Evolutionary conservation across 2,329 filamentous ascomycete genomes (phyloP), one percentile per base, ranked within the genome.

Genomic region (Sclerotinia borealis): DNA sequence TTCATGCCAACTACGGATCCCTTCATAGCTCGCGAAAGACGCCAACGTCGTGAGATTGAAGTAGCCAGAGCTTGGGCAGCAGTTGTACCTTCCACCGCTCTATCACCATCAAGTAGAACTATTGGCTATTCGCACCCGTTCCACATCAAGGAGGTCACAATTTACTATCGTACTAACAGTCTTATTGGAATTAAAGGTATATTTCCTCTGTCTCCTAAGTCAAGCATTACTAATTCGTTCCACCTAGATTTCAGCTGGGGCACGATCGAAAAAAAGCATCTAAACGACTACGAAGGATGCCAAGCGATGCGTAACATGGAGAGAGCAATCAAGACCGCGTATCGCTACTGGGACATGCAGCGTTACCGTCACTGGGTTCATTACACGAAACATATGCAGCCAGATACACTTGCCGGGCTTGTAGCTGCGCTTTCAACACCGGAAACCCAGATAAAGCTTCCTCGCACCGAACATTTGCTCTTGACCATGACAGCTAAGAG

Each of bases 231-330:
- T 55, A 31, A 55, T 9, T 15, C 6, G 13, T 17, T 2, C 0
- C 8, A 31, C 7, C 47, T 13, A 55, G 37, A 55, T 1, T 29
- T 55, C 6, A 55, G 19, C 5, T 39, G 37, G 15, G 19, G 36
- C 25, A 55, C 4, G 36, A 55, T 55, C 6, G 27, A 39, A 25
- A 9, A n/a, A 15, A 15, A 29, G 1, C 15, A 29, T 11, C 51
- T 55, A 19, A 7, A 27, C 25, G 17, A 27, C 3, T 31, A 55
- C 6, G 25, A 41, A 29, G 51, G 51, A 1, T 41, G 6, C 2
- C 51, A 55, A n/a, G 51, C 25, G 4, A 55, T 55, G 51, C 10
- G 37, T 11, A 55, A 55, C 51, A 55, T 55, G 51, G 19, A 55
- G 15, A 25, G 25, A 27, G 51, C 51, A 2, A 13, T 55, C 25